These are phyloP conservation scores for Penicillium crystallinum DNA, from an alignment of 495 filamentous ascomycete genomes.

Conservation along the genomic window DNA sequence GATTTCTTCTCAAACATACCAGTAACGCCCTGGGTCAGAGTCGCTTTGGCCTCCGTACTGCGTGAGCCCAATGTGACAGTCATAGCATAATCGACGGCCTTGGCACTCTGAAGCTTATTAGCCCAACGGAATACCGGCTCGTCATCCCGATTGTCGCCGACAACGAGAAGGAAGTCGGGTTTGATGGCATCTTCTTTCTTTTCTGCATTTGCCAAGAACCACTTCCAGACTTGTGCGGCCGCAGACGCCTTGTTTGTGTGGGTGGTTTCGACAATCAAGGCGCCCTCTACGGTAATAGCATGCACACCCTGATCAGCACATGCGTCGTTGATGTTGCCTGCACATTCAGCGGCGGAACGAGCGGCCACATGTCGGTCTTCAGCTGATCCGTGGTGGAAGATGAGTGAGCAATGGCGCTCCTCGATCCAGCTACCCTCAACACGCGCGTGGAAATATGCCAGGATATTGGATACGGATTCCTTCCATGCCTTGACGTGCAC, in stretches of 20 bases:
- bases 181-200: constrained; percentile 32
- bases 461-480: constrained; percentile 63
- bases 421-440: constrained; percentile 83
- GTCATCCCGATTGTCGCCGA: constrained; percentile 86
- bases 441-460: constrained; percentile 83
- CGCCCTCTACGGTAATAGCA: constrained; percentile 72
- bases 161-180: constrained; percentile 78
- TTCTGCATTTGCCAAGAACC: constrained; percentile 37
- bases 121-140: constrained; percentile 93
- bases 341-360: constrained; percentile 78
- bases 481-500: constrained; percentile 69
- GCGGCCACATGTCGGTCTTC: constrained; percentile 67
- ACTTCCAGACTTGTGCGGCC: constrained; percentile 59
- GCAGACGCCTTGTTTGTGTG: constrained; percentile 83
- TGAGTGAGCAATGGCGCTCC: constrained; percentile 75
- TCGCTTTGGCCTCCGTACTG: constrained; percentile 81
- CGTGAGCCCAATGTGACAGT: constrained; percentile 79
- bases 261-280: constrained; percentile 72
- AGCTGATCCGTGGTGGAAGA: constrained; percentile 80
- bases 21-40: constrained; percentile 83
- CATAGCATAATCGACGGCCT: constrained; percentile 59
- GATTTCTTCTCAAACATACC: constrained; percentile 36
- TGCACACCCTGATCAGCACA: constrained; percentile 77
- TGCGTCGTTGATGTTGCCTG: constrained; percentile 88
- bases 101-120: constrained; percentile 57